Conservation (phyloP, 768 basidiomycete species). For the Punctularia strigosozonata region DNA sequence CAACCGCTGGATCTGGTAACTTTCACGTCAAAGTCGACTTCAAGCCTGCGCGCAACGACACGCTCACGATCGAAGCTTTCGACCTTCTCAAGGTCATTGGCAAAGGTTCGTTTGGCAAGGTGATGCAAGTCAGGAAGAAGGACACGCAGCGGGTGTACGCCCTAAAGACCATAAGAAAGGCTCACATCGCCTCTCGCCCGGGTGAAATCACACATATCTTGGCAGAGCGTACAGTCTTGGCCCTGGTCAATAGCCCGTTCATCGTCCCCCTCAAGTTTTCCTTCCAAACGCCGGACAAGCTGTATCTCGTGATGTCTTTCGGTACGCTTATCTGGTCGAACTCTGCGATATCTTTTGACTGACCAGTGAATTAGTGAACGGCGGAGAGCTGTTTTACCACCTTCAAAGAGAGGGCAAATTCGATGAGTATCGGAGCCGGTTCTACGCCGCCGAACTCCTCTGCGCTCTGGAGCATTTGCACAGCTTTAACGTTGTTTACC, state of each 20-base stretch:
- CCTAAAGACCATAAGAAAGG: constrained; percentile 95
- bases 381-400: constrained; percentile 97
- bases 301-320: constrained; percentile 96
- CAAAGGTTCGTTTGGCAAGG: constrained; percentile 96
- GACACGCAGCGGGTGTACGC: constrained; percentile 97
- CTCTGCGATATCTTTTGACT: not conserved
- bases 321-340: constrained; percentile 30
- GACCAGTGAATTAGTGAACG: constrained; percentile 54
- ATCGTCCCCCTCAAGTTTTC: constrained; percentile 99
- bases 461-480: constrained; percentile 94
- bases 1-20: constrained; percentile 75
- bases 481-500: constrained; percentile 96
- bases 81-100: constrained; percentile 97
- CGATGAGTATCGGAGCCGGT: constrained; percentile 84
- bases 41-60: constrained; percentile 73
- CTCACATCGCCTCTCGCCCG: constrained; percentile 89
- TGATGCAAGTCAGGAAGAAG: constrained; percentile 99
- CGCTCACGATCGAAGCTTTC: constrained; percentile 92
- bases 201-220: constrained; percentile 98
- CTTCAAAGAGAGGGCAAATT: constrained; percentile 95
- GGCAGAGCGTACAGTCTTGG: constrained; percentile 92
- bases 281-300: constrained; percentile 95
- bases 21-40: constrained; percentile 96
- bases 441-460: constrained; percentile 96
- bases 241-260: constrained; percentile 96